A percentile compares a stretch with the other conserved stretches of the same genome.
Evolutionary conservation across 169 alveolate species (phyloP).

Genomic region (Perkinsus marinus): DNA sequence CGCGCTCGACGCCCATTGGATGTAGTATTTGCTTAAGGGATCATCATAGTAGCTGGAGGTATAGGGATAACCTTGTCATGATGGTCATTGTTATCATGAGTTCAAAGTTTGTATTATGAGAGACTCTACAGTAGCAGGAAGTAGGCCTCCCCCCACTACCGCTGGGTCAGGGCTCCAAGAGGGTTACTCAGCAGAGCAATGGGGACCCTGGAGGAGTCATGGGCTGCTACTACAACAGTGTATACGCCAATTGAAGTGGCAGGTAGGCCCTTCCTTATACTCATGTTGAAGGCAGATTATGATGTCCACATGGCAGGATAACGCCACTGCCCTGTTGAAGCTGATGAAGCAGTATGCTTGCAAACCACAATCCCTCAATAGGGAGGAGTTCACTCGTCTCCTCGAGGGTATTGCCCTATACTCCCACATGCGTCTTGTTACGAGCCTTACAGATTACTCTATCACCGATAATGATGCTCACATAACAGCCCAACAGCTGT

Average conservation of each 20-base stretch:
- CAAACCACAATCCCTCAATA: background rate
- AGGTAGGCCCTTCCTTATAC: background rate
- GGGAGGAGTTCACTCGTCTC: background rate
- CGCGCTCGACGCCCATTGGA: no score
- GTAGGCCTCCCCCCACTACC: background rate
- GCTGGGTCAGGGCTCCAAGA: background rate
- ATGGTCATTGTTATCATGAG: background rate
- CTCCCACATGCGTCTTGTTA: background rate
- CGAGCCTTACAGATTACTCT: background rate
- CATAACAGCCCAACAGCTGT: background rate
- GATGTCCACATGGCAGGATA: background rate
- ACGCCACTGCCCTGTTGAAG: background rate
- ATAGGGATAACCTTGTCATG: background rate
- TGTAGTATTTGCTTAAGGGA: no score
- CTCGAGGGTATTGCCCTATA: background rate
- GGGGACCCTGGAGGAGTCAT: conserved; percentile 2
- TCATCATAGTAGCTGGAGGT: no score
- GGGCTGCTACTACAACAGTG: background rate
- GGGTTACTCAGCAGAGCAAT: background rate
- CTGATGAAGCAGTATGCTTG: background rate
- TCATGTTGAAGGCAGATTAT: background rate
- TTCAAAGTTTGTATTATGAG: background rate
- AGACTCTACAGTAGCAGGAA: background rate
- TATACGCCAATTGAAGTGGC: background rate
- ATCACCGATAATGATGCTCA: background rate